Base-by-base conservation (phyloP, 164 flowering plant genomes). In the Cinnamomum chago region DNA sequence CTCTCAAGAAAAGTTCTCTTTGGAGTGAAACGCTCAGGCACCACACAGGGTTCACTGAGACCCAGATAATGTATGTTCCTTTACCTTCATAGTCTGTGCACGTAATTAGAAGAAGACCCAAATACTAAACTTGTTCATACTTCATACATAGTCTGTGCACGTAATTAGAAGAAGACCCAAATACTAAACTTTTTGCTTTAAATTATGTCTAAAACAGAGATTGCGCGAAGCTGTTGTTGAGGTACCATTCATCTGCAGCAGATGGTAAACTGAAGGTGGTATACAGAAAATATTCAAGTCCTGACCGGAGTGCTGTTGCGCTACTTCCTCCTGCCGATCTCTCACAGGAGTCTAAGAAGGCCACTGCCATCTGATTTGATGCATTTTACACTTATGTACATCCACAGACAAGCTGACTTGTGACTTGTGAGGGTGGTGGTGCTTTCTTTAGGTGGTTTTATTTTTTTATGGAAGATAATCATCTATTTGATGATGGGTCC, bases 1-100 rank as follows among this genome's bases (percentile, higher is more conserved):
- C 94, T 11, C 81, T 95, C 3, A 80, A 78, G 80, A 83, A 79
- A 76, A 79, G 13, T 18, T 95, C 97, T 22, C 40, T 73, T 25
- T 95, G 98, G 99, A 86, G 73, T 11, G 90, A 88, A 18, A 92
- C 98, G 0, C 90, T 95, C 0, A 83, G 87, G 81, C 69, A 79
- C n/a, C 91, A 95, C 76, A 91, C 97, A 0, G 94, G 95, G 6
- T 93, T 77, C 66, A 78, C 93, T 0, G 99, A 93, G 74, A 5
- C 81, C 47, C 92, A 93, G 69, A 78, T 95, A 77, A 76, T 86
- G 80, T 77, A 51, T 0, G 65, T 11, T n/a, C 28, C 7, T 72
- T 58, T 52, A 25, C 24, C 13, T 55, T 71, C 3, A 7, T 20
- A 10, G 13, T 24, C 66, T 1, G 18, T 64, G 27, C 12, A 22